These are phyloP conservation scores for Colletotrichum somersetense DNA, from an alignment of 2,329 filamentous ascomycete species.

Conservation along the genomic window DNA sequence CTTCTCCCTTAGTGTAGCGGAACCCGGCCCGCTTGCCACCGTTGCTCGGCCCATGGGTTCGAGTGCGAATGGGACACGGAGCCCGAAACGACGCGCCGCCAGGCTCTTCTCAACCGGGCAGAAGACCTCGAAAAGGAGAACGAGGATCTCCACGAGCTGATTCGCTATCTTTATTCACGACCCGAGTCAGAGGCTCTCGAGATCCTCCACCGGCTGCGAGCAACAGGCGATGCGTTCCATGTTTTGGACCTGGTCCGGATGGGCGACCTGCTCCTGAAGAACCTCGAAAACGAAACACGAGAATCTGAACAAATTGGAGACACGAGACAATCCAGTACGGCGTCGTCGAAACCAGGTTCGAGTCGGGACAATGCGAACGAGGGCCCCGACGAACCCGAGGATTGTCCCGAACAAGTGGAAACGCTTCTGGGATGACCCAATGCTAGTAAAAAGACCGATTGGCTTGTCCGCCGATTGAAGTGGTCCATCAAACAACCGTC, in stretches of 20 bases:
- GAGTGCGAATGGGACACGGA: conserved; percentile 36
- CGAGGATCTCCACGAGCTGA: conserved; percentile 21
- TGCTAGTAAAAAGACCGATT: neutral
- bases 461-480: neutral
- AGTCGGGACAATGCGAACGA: neutral
- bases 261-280: conserved; percentile 25
- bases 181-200: conserved; percentile 22
- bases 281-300: neutral
- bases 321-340: neutral
- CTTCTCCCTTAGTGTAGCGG: conserved; percentile 25
- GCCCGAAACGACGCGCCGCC: conserved; percentile 29
- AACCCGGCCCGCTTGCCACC: conserved; percentile 29
- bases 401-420: no score
- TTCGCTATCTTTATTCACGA: conserved; percentile 6
- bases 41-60: conserved; percentile 20
- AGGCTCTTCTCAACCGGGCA: conserved; percentile 17
- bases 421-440: neutral
- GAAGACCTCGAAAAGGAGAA: conserved; percentile 32
- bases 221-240: conserved; percentile 19
- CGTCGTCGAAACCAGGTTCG: neutral
- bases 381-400: neutral
- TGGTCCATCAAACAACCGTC: no score
- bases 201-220: conserved; percentile 25
- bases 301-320: neutral
- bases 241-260: conserved; percentile 22